Base-by-base conservation (phyloP, 192 early-diverging fungal species). In the Coemansia guatemalensis region DNA sequence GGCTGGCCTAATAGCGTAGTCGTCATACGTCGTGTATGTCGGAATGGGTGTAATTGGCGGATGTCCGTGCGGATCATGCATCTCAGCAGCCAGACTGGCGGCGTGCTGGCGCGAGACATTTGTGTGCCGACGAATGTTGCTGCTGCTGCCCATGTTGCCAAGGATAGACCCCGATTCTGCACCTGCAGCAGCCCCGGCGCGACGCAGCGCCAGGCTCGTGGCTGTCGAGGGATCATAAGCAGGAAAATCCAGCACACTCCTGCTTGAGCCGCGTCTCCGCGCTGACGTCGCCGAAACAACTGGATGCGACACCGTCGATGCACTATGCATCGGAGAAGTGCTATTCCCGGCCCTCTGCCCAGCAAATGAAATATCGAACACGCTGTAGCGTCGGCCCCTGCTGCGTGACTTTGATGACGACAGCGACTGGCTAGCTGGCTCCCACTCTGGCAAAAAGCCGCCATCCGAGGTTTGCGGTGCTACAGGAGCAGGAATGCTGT, bases 341-440 rank as follows among this genome's bases (percentile, higher is more conserved):
- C n/a, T 47, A 8, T 53, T 53, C 2, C 33, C 11, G 2, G 52
- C n/a, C 20, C 57, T 33, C 32, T 50, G 56, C 63, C 48, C 65
- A 14, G 62, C 75, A 66, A 73, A 78, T 11, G 75, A 62, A 17
- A 72, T 8, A 17, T 78, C 75, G 51, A 78, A 78, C 58, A 78
- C 75, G 62, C 75, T 78, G 57, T 78, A 78, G 12, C 75, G 75
- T 29, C 75, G 49, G 12, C 48, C 60, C 14, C 57, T 65, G 53
- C 44, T 47, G 44, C 75, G 65, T 12, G 62, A 56, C 5, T 53
- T 62, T 48, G 56, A 20, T 6, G 53, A 50, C 22, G 61, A 32
- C 9, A 30, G 20, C 44, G 35, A 53, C 47, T 24, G 25, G 71
- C 44, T 53, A 8, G 44, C 59, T 7, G 30, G 58, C 29, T 73